Conservation (phyloP, 176 grass and related monocot species). For the Juncus effusus region DNA sequence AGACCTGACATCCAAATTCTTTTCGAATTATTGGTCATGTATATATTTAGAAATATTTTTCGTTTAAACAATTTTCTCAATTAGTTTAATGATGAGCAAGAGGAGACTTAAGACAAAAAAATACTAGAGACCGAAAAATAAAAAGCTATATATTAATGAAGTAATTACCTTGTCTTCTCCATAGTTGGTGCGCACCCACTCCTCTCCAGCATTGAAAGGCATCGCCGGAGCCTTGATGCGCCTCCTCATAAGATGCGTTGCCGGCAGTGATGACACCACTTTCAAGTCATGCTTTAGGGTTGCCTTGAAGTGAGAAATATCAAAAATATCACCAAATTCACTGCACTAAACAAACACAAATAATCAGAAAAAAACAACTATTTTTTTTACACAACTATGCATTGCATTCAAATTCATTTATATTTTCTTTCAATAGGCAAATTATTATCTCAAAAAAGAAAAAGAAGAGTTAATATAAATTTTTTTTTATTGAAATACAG, state of each 20-base stretch:
- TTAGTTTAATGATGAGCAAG: no score
- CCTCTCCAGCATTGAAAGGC: slow-evolving; percentile 37
- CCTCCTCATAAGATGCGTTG: slow-evolving; percentile 34
- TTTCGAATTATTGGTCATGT: no score
- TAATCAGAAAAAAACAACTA: no score
- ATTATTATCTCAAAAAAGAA: no score
- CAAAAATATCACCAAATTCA: slow-evolving; percentile 46
- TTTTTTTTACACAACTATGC: no score
- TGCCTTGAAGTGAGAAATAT: slow-evolving; percentile 37
- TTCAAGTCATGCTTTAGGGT: slow-evolving; percentile 32
- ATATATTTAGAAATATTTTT: no score
- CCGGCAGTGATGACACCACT: slow-evolving; percentile 38
- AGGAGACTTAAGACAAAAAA: no score
- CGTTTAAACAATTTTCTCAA: no score
- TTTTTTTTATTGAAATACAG: neutral
- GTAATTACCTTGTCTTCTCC: slow-evolving; percentile 13
- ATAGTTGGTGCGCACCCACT: slow-evolving; percentile 36
- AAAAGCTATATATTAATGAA: neutral
- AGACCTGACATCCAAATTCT: no score
- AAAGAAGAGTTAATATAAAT: neutral
- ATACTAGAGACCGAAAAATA: neutral
- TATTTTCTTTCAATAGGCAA: no score
- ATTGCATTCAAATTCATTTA: no score
- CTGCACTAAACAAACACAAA: slow-evolving; percentile 30
- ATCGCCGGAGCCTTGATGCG: slow-evolving; percentile 28